phyloP scores from a whole-genome alignment of 1,139 yeast genomes.

The Protomyces macrosporus region DNA sequence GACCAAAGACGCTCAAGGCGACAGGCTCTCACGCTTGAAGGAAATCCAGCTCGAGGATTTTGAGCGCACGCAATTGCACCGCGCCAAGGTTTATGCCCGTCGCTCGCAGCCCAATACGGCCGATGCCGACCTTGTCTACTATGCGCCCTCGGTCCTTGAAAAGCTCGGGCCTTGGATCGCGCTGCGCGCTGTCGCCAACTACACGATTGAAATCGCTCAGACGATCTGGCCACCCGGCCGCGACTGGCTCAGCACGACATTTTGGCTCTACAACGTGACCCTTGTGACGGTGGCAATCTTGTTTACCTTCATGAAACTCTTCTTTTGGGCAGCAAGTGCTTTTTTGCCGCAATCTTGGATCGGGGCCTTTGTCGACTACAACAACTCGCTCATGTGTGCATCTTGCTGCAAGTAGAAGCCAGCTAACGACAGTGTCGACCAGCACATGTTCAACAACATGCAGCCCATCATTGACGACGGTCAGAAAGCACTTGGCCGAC shows the following conservation, averaged over 20 bases:
- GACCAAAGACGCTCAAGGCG: neutral
- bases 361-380: neutral
- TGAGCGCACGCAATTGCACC: constrained; percentile 8
- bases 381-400: neutral
- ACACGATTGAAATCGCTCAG: neutral
- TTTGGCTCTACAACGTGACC: neutral
- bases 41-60: constrained; percentile 12
- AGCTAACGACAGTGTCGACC: neutral
- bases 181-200: neutral
- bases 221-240: neutral
- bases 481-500: neutral
- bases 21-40: neutral
- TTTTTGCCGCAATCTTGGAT: neutral
- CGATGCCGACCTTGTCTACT: neutral
- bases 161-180: neutral
- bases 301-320: neutral
- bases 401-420: neutral
- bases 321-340: neutral
- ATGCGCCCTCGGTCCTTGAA: neutral
- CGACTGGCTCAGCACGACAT: neutral
- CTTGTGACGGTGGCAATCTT: neutral
- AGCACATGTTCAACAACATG: neutral
- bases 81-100: neutral
- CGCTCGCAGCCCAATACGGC: neutral
- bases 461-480: neutral